Base-by-base conservation (phyloP, 1,139 yeast genomes). In the Sugiyamaella novakii region DNA sequence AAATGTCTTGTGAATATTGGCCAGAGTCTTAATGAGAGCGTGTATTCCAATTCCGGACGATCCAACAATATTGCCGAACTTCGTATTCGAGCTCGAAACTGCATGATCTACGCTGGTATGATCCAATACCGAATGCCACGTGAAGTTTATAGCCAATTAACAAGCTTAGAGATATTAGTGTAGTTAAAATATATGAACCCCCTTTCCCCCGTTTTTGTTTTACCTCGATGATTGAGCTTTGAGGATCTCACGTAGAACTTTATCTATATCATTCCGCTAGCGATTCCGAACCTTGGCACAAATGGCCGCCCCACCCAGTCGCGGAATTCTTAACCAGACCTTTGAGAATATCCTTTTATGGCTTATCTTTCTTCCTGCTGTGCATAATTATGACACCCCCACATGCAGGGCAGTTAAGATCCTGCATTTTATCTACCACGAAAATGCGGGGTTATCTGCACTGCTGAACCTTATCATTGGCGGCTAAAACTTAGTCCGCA, bases 81-180 rank as follows among this genome's bases (percentile, higher is more conserved):
- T 65, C 81, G 80, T 59, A 75, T 72, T 43, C 77, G 86, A 54
- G 91, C 96, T 3, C 84, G 82, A 64, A 88, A 88, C 65, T 85
- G 95, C 67, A 88, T 91, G 88, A 80, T 91, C 2, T 94, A 85
- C 66, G 96, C 98, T 10, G 98, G 98, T 49, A 85, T 92, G 84
- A 86, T 92, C 34, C 96, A 89, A 68, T 91, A 87, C 69, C 83
- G 87, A 64, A 88, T 92, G 95, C 96, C 98, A 3, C 77, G 95
- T 54, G 97, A 91, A 62, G 83, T 89, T 0, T 89, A 87, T 65
- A 80, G 88, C 59, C 76, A 81, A 46, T 72, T 89, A 62, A 84
- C 88, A 39, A 80, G 78, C 56, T 72, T 89, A 53, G 96, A 88
- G 38, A 45, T 51, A 8, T 29, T 45, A 43, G 47, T 54, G 7